phyloP scores from a whole-genome alignment of 2,329 filamentous ascomycete genomes.

The Plenodomus tracheiphilus region DNA sequence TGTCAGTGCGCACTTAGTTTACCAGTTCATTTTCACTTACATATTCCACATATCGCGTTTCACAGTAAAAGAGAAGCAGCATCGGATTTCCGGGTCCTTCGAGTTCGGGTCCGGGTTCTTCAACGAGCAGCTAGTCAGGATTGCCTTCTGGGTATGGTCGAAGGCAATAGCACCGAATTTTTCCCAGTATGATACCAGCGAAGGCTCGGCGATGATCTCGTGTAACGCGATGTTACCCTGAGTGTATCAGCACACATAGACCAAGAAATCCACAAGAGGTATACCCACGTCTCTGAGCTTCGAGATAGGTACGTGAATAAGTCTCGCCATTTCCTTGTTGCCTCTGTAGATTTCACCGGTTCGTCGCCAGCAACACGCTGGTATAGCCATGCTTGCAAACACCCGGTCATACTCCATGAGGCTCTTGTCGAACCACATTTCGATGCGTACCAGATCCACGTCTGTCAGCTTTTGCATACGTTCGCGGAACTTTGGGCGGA shows the following conservation, averaged over 20 bases:
- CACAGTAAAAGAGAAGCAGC: conserved; percentile 98
- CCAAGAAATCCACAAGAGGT: neutral
- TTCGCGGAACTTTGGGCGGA: conserved; percentile 93
- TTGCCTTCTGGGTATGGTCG: conserved; percentile 88
- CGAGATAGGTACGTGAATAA: conserved; percentile 91
- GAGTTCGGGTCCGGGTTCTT: conserved; percentile 70
- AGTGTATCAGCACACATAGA: conserved; percentile 10
- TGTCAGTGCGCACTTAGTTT: conserved; percentile 34
- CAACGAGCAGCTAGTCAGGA: conserved; percentile 88
- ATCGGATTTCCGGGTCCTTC: conserved; percentile 76
- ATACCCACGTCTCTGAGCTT: conserved; percentile 80
- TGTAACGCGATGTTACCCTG: conserved; percentile 94
- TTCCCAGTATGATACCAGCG: conserved; percentile 96
- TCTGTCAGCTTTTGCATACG: conserved; percentile 91
- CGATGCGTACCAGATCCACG: conserved; percentile 89
- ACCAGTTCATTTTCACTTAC: conserved; percentile 60
- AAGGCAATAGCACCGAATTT: conserved; percentile 98
- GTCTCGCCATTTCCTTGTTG: conserved; percentile 98
- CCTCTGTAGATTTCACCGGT: conserved; percentile 97
- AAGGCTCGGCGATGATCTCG: conserved; percentile 93
- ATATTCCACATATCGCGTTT: conserved; percentile 93
- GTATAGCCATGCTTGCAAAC: conserved; percentile 98
- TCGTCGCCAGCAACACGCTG: conserved; percentile 93
- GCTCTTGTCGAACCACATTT: conserved; percentile 98
- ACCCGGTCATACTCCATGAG: conserved; percentile 98